Base-by-base conservation (phyloP, 2,329 filamentous ascomycete species). In the Aspergillus ochraceus region DNA sequence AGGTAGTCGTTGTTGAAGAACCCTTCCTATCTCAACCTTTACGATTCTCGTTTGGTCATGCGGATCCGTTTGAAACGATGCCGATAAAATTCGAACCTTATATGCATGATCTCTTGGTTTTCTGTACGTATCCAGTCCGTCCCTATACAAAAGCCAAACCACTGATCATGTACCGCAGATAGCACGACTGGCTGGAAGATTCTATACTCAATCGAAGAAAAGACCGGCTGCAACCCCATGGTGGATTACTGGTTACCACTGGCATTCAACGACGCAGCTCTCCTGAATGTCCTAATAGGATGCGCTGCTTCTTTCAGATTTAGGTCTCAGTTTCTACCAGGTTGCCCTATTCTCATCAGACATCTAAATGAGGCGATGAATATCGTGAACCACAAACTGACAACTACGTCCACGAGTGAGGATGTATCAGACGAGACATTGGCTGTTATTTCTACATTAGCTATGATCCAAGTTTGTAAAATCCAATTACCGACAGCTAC, bases 11-110 rank as follows among this genome's bases (percentile, higher is more conserved):
- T 5, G 2, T 17, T 12, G 32, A 39, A 39, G 32, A 17, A n/a
- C 14, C 14, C 1, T n/a, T 42, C 1, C 6, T n/a, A 1, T 5
- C 14, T 1, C 36, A 17, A 4, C 12, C 6, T 1, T 5, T n/a
- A 6, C 36, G 4, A n/a, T 42, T n/a, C n/a, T 42, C 14, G 36
- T 17, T 42, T 4, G 36, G 36, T 3, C 12, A 4, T 6, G 36
- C 14, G 17, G 36, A 42, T n/a, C 36, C 36, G 14, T 42, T 42
- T n/a, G n/a, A 42, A 6, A 42, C 36, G 6, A 42, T 42, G 36
- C 36, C 36, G 36, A 42, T 42, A 17, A 14, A 14, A 12, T 17
- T 42, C 8, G 36, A 42, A 12, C 4, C 36, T 3, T 42, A 42
- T n/a, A 42, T 42, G 36, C 17, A 42, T 17, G 36, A 42, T 5